Conservation (phyloP, 2,329 filamentous ascomycete genomes). For the Colletotrichum noveboracense region DNA sequence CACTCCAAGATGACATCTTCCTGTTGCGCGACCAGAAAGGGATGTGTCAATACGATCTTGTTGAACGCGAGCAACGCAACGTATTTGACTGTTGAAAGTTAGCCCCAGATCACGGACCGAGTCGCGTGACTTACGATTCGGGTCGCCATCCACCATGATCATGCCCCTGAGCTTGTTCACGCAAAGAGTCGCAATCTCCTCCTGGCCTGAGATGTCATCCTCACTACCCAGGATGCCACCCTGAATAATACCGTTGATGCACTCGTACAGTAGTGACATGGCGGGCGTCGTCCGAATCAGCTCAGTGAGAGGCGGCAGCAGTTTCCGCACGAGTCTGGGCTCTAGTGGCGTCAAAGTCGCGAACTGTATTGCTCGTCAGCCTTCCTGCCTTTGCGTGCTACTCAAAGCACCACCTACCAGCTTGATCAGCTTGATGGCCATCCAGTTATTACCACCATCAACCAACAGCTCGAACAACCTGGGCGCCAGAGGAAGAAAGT, state of each 20-base stretch:
- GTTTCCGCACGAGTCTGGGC: conserved; percentile 87
- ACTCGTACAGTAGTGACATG: conserved; percentile 98
- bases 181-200: conserved; percentile 91
- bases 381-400: neutral
- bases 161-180: conserved; percentile 93
- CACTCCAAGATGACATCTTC: conserved; percentile 97
- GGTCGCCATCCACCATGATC: conserved; percentile 91
- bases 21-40: conserved; percentile 86
- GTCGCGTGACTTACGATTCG: conserved; percentile 72
- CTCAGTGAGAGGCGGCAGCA: conserved; percentile 87
- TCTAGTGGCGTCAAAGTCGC: conserved; percentile 92
- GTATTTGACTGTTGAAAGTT: conserved; percentile 76
- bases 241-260: conserved; percentile 97
- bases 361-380: conserved; percentile 63
- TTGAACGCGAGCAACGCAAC: conserved; percentile 95
- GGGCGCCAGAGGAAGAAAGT: conserved; percentile 91
- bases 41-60: conserved; percentile 89
- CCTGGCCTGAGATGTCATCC: conserved; percentile 79
- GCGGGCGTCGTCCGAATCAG: conserved; percentile 94
- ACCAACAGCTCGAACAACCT: conserved; percentile 91
- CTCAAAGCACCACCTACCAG: conserved; percentile 60
- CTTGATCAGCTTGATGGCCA: conserved; percentile 99
- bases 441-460: conserved; percentile 96
- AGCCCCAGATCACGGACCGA: neutral
- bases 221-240: conserved; percentile 88